phyloP scores from a whole-genome alignment of 1,284 basidiomycete species.

The Meripilus lineatus region DNA sequence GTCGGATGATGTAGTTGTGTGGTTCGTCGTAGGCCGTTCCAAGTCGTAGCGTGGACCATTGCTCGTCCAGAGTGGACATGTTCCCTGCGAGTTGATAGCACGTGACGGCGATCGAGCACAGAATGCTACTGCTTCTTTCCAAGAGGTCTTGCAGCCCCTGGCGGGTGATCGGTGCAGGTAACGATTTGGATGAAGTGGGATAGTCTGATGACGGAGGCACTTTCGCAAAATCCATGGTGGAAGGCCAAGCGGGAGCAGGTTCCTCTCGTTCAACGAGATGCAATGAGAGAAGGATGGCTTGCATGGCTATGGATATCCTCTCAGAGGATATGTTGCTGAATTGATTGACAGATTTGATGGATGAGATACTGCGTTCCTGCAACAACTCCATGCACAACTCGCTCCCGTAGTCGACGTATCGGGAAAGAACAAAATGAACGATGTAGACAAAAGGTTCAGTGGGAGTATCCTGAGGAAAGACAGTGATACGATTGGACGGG shows the following conservation, averaged over 20 bases:
- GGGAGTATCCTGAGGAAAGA: slow-evolving; percentile 73
- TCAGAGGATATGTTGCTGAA: slow-evolving; percentile 58
- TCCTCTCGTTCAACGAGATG: slow-evolving; percentile 71
- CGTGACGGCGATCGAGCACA: slow-evolving; percentile 58
- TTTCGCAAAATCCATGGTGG: slow-evolving; percentile 62
- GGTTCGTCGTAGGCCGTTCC: slow-evolving; percentile 67
- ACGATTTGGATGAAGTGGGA: slow-evolving; percentile 60
- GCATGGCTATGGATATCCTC: slow-evolving; percentile 70
- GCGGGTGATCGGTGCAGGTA: slow-evolving; percentile 53
- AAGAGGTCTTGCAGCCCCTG: slow-evolving; percentile 76
- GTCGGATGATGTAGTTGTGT: slow-evolving; percentile 57
- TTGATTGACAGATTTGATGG: slow-evolving; percentile 37
- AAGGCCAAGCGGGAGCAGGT: slow-evolving; percentile 67
- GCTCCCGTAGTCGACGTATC: slow-evolving; percentile 84
- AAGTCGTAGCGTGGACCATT: slow-evolving; percentile 61
- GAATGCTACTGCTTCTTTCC: slow-evolving; percentile 57
- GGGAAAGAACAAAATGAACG: slow-evolving; percentile 79
- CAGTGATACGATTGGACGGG: slow-evolving; percentile 58
- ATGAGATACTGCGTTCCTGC: slow-evolving; percentile 46
- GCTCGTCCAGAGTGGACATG: slow-evolving; percentile 84
- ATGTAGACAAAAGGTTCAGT: slow-evolving; percentile 78
- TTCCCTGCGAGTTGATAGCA: slow-evolving; percentile 70
- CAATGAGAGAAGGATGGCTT: slow-evolving; percentile 75
- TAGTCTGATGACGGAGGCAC: slow-evolving; percentile 64
- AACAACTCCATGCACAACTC: slow-evolving; percentile 80